Evolutionary conservation across 306 rosid species (phyloP), one percentile per base, ranked within the genome.

Genomic region (Cucumis hystrix): DNA sequence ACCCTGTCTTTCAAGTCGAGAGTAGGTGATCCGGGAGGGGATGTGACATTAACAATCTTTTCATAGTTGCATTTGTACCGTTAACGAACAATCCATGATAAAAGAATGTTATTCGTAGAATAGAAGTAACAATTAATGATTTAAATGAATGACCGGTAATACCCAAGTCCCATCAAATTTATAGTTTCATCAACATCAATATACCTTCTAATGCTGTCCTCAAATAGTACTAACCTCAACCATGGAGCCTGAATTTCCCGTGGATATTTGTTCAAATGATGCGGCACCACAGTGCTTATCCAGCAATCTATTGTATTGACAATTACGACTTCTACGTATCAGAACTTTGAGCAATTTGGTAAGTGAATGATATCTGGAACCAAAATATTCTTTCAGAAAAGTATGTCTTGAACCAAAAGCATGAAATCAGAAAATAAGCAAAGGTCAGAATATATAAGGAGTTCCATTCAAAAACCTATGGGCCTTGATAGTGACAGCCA

Each of bases 241-340:
- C n/a, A 63, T 78, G 77, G 82, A 83, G 83, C 80, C 72, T 49
- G 77, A 79, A 37, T 60, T 72, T 83, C 81, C 80, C 45, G 4
- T 13, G 52, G 74, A 51, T 72, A 82, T 54, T 64, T 76, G 87
- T 65, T 84, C 81, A 23, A 71, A 40, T 41, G 85, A 83, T 65
- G 79, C 80, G 82, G 66, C 83, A 74, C 14, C 82, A 86, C 98
- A 89, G 76, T 94, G 96, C 88, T 90, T 92, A 77, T 84, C 87
- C 86, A 92, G 80, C 78, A 94, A 82, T 83, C 87, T 84, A 33
- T 43, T 37, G 81, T 81, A 87, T 58, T 84, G 88, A 85, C 91
- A 89, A 79, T 65, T 70, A 45, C 21, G 86, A 75, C 80, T 79
- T 90, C 93, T 84, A 66, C 80, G 83, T 75, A 94, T 85, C 79